Evolutionary conservation across 306 rosid species (phyloP).

Genomic region (Quercus gilva): DNA sequence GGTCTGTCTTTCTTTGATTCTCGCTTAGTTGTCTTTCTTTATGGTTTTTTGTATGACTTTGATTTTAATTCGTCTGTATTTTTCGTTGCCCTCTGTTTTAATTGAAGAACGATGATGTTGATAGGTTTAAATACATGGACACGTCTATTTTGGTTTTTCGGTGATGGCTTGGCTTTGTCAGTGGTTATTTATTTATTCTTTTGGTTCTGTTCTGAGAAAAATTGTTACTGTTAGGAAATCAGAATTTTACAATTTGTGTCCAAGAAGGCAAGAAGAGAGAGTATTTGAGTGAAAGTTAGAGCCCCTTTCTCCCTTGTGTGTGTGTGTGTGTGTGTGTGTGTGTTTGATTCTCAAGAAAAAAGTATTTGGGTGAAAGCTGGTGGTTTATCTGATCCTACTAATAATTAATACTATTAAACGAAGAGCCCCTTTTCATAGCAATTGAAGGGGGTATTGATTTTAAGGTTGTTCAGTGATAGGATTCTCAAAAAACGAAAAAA

Average conservation of each 20-base stretch:
- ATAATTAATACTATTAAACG: neutral
- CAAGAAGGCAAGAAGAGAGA: no score
- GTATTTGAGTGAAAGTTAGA: no score
- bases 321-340: no score
- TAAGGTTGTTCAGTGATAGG: neutral
- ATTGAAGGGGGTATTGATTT: neutral
- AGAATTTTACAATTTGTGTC: no score
- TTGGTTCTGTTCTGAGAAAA: neutral
- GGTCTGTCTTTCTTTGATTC: constrained; percentile 18
- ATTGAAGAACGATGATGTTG: neutral
- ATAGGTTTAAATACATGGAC: neutral
- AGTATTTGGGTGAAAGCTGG: neutral
- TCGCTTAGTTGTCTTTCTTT: neutral
- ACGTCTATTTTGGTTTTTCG: neutral
- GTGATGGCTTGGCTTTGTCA: neutral
- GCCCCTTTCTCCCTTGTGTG: neutral
- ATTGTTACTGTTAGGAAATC: no score
- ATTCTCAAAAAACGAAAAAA: no score
- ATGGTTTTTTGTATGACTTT: neutral
- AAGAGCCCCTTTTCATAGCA: neutral
- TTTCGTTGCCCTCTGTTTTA: neutral
- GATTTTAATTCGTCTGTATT: neutral
- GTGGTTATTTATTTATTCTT: neutral
- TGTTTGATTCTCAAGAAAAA: no score
- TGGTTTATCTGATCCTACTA: neutral